A percentile compares a stretch with the other conserved stretches of the same genome.
phyloP scores from a whole-genome alignment of 192 early-diverging fungal genomes.

The Geranomyces michiganensis region DNA sequence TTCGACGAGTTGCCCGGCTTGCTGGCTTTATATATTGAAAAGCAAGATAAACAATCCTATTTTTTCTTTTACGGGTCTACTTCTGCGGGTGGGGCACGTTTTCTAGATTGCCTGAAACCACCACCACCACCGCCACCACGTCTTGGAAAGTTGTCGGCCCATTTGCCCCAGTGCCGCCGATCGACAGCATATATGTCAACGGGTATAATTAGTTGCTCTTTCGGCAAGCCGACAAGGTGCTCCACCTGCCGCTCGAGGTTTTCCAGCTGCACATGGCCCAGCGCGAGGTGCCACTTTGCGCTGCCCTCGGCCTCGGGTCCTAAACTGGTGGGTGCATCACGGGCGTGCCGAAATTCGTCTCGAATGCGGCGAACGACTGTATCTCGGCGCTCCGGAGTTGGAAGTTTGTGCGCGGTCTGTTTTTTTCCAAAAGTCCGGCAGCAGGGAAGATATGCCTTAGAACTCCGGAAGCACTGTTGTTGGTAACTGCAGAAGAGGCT shows the following conservation, averaged over 20 bases:
- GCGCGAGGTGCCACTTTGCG: slow-evolving; percentile 7
- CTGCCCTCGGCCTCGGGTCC: neutral
- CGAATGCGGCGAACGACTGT: slow-evolving; percentile 4
- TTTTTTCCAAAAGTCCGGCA: too few relatives aligned
- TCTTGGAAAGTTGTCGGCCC: neutral
- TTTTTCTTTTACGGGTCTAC: too few relatives aligned
- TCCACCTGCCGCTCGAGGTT: slow-evolving; percentile 20
- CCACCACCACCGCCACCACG: too few relatives aligned
- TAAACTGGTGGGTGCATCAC: neutral
- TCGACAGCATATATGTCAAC: slow-evolving; percentile 21
- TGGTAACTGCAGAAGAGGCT: too few relatives aligned
- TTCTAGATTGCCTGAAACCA: too few relatives aligned
- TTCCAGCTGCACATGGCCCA: slow-evolving; percentile 13
- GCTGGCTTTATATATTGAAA: slow-evolving; percentile 35
- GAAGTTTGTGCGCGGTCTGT: slow-evolving; percentile 16
- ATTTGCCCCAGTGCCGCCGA: slow-evolving; percentile 12
- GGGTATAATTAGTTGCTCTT: slow-evolving; percentile 29
- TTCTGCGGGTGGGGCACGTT: too few relatives aligned
- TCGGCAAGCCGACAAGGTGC: neutral
- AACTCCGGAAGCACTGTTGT: too few relatives aligned
- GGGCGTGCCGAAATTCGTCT: slow-evolving; percentile 8
- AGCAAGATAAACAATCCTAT: too few relatives aligned
- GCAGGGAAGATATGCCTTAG: too few relatives aligned
- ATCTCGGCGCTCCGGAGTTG: slow-evolving; percentile 11
- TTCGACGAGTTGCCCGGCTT: slow-evolving; percentile 27